These are phyloP conservation scores for Borealophlyctis nickersoniae DNA, from an alignment of 192 early-diverging fungal genomes.

Conservation along the genomic window DNA sequence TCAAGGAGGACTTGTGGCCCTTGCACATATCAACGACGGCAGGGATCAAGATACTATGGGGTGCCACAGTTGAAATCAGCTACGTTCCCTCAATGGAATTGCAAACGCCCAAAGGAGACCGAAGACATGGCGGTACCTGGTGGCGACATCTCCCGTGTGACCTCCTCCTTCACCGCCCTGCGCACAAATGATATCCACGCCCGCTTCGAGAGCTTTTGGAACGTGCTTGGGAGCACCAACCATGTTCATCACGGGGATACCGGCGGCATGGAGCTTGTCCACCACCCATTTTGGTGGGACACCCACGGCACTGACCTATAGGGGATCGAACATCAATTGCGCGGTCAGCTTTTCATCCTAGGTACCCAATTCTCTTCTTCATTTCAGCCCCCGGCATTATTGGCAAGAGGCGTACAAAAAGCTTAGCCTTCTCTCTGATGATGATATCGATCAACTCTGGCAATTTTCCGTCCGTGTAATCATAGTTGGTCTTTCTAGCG, in stretches of 20 bases:
- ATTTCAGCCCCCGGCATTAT: too few species aligned
- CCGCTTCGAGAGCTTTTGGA: constrained; percentile 38
- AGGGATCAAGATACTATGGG: constrained; percentile 40
- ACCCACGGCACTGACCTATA: constrained; percentile 44
- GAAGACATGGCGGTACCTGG: constrained; percentile 9
- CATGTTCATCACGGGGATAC: constrained; percentile 52
- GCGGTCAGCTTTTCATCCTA: too few species aligned
- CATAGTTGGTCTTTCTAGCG: constrained; percentile 48
- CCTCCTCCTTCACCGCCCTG: constrained; percentile 50
- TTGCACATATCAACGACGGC: constrained; percentile 44
- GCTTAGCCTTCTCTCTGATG: constrained; percentile 34
- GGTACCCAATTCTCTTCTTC: too few species aligned
- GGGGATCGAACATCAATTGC: too few species aligned
- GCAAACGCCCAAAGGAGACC: neutral
- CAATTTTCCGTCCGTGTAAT: constrained; percentile 47
- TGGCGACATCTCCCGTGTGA: constrained; percentile 39
- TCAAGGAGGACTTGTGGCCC: constrained; percentile 31
- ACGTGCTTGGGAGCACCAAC: constrained; percentile 47
- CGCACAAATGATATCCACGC: constrained; percentile 46
- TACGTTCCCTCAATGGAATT: too few species aligned
- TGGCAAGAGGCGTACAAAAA: too few species aligned
- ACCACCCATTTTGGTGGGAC: constrained; percentile 47
- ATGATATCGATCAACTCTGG: constrained; percentile 49
- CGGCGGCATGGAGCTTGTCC: constrained; percentile 42
- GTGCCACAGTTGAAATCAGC: constrained; percentile 28